Evolutionary conservation across 2,329 filamentous ascomycete genomes (phyloP).

Genomic region (Fusarium brevicatenulatum): DNA sequence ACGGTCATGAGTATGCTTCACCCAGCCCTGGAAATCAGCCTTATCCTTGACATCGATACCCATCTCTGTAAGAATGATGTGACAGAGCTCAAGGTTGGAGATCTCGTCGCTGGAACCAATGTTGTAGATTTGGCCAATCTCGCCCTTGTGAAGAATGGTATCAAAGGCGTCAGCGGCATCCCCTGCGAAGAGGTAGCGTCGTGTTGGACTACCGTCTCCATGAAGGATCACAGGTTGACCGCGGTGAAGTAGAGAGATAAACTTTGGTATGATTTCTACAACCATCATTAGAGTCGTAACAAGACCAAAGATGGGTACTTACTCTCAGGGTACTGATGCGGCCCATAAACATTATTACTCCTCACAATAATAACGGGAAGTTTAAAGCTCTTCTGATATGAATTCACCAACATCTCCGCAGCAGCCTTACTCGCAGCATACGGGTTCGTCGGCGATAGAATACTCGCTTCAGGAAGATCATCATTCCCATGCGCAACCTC

Average conservation of each 20-base stretch:
- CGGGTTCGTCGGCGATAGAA: conserved; percentile 82
- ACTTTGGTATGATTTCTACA: conserved; percentile 86
- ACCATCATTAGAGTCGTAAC: background rate
- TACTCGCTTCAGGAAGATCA: conserved; percentile 78
- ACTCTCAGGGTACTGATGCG: conserved; percentile 87
- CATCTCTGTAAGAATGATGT: background rate
- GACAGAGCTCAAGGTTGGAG: conserved; percentile 76
- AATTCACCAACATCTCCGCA: conserved; percentile 84
- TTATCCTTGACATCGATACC: background rate
- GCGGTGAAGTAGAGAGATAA: conserved; percentile 78
- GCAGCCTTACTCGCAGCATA: conserved; percentile 85
- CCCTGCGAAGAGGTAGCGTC: conserved; percentile 80
- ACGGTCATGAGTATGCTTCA: background rate
- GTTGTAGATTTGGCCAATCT: conserved; percentile 82
- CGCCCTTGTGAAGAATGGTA: conserved; percentile 82
- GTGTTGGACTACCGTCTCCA: conserved; percentile 79
- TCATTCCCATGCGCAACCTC: conserved; percentile 78
- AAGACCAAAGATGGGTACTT: conserved; percentile 46
- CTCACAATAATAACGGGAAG: conserved; percentile 82
- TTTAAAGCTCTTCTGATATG: conserved; percentile 84
- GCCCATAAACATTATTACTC: conserved; percentile 87
- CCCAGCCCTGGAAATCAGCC: background rate
- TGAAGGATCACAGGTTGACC: conserved; percentile 76
- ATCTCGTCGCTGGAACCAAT: conserved; percentile 82
- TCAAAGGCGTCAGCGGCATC: conserved; percentile 86